A percentile compares a stretch with the other conserved stretches of the same genome.
Conservation (phyloP, 768 basidiomycete species). For the Tubosaeta sp. region DNA sequence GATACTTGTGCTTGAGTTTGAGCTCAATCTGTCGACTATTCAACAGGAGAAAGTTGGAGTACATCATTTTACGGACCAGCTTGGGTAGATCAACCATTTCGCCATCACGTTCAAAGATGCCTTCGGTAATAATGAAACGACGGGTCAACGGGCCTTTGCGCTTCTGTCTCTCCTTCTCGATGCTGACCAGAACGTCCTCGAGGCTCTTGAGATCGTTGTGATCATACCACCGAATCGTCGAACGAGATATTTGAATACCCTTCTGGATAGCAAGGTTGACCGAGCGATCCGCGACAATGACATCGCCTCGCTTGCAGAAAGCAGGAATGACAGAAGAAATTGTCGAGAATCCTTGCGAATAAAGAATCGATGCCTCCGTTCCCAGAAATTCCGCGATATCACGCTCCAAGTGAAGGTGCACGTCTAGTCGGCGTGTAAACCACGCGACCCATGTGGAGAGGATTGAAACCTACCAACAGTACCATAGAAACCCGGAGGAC, state of each 20-base stretch:
- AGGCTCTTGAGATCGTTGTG: slow-evolving; percentile 92
- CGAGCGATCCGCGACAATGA: slow-evolving; percentile 98
- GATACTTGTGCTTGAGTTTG: slow-evolving; percentile 93
- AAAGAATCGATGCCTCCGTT: slow-evolving; percentile 84
- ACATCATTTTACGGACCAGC: slow-evolving; percentile 51
- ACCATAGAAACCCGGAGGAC: slow-evolving; percentile 96
- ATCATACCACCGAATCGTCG: slow-evolving; percentile 91
- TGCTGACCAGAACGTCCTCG: slow-evolving; percentile 77
- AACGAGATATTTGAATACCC: slow-evolving; percentile 90
- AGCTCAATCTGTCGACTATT: slow-evolving; percentile 70
- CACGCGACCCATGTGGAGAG: neutral
- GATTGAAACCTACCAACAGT: slow-evolving; percentile 66
- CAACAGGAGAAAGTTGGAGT: neutral
- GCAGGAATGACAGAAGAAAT: slow-evolving; percentile 93
- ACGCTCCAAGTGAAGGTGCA: slow-evolving; percentile 84
- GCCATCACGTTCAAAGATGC: slow-evolving; percentile 94
- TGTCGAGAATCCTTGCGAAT: slow-evolving; percentile 90
- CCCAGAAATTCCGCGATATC: slow-evolving; percentile 90
- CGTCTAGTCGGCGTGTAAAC: slow-evolving; percentile 49
- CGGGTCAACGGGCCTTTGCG: slow-evolving; percentile 77
- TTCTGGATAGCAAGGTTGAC: slow-evolving; percentile 95
- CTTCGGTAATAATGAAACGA: slow-evolving; percentile 94
- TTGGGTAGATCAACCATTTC: slow-evolving; percentile 89
- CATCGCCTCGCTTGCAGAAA: slow-evolving; percentile 95
- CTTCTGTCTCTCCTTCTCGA: slow-evolving; percentile 88